Percentiles rank a stretch among this genome's conserved stretches.
Conservation (phyloP, 2,329 filamentous ascomycete species). For the Berkeleyomyces basicola region DNA sequence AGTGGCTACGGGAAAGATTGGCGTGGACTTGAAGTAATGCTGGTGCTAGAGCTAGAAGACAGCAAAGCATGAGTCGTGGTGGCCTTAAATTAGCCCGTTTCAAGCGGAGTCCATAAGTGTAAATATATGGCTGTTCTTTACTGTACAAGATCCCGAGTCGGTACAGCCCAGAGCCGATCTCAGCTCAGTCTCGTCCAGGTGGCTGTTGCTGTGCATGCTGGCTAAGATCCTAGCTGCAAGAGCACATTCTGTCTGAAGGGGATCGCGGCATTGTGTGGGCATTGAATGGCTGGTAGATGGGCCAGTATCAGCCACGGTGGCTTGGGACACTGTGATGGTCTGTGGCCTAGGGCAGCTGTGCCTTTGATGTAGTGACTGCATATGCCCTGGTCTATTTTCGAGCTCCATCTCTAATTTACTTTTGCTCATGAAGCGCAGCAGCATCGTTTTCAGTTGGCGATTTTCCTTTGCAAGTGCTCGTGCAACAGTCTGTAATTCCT, state of each 20-base stretch:
- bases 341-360: neutral
- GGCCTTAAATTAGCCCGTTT: neutral
- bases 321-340: neutral
- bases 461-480: neutral
- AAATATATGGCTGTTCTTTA: constrained; percentile 5
- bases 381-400: neutral
- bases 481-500: constrained; percentile 1
- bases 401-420: constrained; percentile 1
- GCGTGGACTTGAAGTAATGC: neutral
- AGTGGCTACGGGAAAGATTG: constrained; percentile 33
- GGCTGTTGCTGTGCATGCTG: neutral
- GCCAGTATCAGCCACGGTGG: neutral
- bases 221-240: constrained; percentile 5
- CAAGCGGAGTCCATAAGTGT: constrained; percentile 7
- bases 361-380: neutral
- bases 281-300: too few relatives aligned
- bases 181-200: neutral
- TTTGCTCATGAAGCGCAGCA: neutral
- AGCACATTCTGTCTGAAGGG: constrained; percentile 5
- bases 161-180: constrained; percentile 3
- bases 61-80: too few relatives aligned
- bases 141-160: constrained; percentile 2
- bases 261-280: neutral
- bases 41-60: too few relatives aligned
- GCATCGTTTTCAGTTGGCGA: neutral